Conservation (phyloP, 352 stramenopile genomes). For the Phytopythium chamaehyphon region DNA sequence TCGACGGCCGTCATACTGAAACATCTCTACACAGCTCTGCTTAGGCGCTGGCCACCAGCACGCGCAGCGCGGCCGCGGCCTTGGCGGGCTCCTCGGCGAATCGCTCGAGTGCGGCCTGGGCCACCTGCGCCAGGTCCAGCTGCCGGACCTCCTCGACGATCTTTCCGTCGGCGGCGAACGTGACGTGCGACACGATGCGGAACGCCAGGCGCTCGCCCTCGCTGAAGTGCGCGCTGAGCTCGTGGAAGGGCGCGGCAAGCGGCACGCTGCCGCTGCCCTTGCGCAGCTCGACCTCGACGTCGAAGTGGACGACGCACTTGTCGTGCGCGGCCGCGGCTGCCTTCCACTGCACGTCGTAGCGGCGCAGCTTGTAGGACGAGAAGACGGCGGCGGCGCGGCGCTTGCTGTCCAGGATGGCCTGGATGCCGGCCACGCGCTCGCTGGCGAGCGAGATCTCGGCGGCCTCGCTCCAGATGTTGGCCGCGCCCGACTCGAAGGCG, state of each 20-base stretch:
- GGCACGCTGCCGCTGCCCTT: conserved; percentile 49
- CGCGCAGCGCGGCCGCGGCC: conserved; percentile 47
- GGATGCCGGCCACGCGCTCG: conserved; percentile 39
- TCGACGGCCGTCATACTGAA: conserved; percentile 5
- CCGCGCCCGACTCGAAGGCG: conserved; percentile 51
- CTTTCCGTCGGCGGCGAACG: conserved; percentile 64
- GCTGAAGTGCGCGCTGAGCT: conserved; percentile 46
- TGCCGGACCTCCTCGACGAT: conserved; percentile 79
- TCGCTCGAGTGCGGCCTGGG: conserved; percentile 40
- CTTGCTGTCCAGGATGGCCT: conserved; percentile 66
- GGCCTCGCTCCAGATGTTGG: conserved; percentile 53
- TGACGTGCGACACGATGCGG: conserved; percentile 73
- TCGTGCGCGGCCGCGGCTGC: conserved; percentile 31
- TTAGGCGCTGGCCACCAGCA: conserved; percentile 28
- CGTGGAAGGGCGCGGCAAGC: conserved; percentile 58
- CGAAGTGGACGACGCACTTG: conserved; percentile 75
- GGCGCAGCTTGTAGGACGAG: conserved; percentile 76
- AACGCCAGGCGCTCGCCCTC: conserved; percentile 56
- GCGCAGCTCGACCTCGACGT: conserved; percentile 57
- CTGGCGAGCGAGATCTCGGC: conserved; percentile 71
- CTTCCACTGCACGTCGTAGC: conserved; percentile 82
- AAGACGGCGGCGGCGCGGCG: conserved; percentile 56
- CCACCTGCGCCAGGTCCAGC: conserved; percentile 61
- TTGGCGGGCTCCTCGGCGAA: conserved; percentile 57
- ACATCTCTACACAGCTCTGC: conserved; percentile 3